A percentile compares a stretch with the other conserved stretches of the same genome.
Conservation (phyloP, 768 basidiomycete species). For the Lentinula lateritia region DNA sequence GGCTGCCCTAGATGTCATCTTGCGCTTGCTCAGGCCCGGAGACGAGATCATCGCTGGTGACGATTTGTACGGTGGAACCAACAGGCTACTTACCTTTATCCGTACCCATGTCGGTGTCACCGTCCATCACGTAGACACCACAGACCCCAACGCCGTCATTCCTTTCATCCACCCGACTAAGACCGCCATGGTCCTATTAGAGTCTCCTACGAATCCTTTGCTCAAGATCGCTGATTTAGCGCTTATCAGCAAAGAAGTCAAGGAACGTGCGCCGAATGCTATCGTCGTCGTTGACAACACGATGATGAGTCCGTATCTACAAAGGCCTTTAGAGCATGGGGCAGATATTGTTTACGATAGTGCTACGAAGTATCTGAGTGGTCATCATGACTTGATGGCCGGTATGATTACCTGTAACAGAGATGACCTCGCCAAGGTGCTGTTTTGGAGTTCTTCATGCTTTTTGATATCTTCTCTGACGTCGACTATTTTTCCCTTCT, state of each 20-base stretch:
- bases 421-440: constrained; percentile 83
- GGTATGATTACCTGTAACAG: constrained; percentile 90
- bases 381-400: constrained; percentile 99
- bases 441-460: constrained; percentile 7
- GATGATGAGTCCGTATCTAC: constrained; percentile 99
- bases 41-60: constrained; percentile 95
- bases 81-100: constrained; percentile 88
- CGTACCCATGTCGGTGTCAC: constrained; percentile 81
- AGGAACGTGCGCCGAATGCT: constrained; percentile 75
- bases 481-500: neutral
- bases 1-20: constrained; percentile 94
- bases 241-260: constrained; percentile 76
- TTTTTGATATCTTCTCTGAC: constrained; percentile 7
- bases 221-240: constrained; percentile 92
- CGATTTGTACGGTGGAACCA: constrained; percentile 96
- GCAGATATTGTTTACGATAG: constrained; percentile 98
- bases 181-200: constrained; percentile 92
- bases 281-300: constrained; percentile 93
- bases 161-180: constrained; percentile 64
- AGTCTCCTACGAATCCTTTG: constrained; percentile 95
- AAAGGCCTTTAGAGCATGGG: constrained; percentile 91
- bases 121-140: constrained; percentile 93
- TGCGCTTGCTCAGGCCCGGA: constrained; percentile 92
- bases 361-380: constrained; percentile 95
- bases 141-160: constrained; percentile 57